phyloP scores from a whole-genome alignment of 768 basidiomycete species.

The Boletus fagicola region DNA sequence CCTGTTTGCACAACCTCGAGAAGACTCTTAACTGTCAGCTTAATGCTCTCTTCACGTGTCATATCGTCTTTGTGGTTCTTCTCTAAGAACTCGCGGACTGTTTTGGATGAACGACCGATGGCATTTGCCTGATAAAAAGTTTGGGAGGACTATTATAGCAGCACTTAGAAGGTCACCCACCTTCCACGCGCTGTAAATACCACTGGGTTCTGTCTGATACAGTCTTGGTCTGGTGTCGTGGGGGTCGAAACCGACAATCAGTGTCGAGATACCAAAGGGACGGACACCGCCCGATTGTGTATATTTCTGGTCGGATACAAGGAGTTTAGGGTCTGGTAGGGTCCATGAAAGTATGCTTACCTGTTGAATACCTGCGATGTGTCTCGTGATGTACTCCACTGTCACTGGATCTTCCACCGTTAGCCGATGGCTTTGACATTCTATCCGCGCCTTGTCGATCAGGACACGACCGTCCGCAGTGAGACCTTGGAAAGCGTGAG shows the following conservation, averaged over 20 bases:
- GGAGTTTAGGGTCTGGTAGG: not conserved
- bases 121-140: constrained; percentile 79
- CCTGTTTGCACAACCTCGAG: constrained; percentile 99
- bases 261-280: constrained; percentile 96
- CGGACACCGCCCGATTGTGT: constrained; percentile 99
- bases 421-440: constrained; percentile 95
- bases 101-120: constrained; percentile 96
- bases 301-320: constrained; percentile 60
- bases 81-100: constrained; percentile 96
- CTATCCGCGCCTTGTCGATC: constrained; percentile 96
- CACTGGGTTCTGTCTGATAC: constrained; percentile 97
- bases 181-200: constrained; percentile 99
- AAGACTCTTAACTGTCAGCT: constrained; percentile 91
- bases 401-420: constrained; percentile 98
- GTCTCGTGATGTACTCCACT: constrained; percentile 96
- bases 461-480: constrained; percentile 97
- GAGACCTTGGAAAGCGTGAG: constrained; percentile 56
- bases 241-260: constrained; percentile 97
- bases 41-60: constrained; percentile 85
- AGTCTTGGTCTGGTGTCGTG: constrained; percentile 83
- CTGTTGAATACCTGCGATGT: constrained; percentile 99
- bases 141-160: not conserved
- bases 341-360: constrained; percentile 39
- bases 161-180: constrained; percentile 36
- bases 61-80: constrained; percentile 96